phyloP scores from a whole-genome alignment of 2,329 filamentous ascomycete genomes.

The Thielaviopsis euricoi region DNA sequence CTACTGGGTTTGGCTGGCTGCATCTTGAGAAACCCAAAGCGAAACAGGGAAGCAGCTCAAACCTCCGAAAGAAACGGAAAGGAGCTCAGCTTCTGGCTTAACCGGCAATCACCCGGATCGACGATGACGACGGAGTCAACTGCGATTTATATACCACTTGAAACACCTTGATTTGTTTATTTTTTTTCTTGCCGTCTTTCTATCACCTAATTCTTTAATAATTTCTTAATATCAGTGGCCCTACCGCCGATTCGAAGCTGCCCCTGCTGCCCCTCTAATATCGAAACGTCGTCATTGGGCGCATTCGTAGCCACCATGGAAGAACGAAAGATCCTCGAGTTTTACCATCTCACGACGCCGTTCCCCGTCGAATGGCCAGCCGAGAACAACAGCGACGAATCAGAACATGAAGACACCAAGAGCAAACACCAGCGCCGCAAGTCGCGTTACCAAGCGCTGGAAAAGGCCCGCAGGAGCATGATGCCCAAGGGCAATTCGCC shows the following conservation, averaged over 20 bases:
- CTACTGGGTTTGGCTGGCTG: neutral
- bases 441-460: slow-evolving; percentile 72
- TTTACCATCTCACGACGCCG: slow-evolving; percentile 69
- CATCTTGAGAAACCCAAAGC: neutral
- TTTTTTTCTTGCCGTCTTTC: neutral
- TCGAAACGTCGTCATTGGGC: neutral
- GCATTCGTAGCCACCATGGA: slow-evolving; percentile 29
- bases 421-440: slow-evolving; percentile 41
- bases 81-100: neutral
- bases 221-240: no score
- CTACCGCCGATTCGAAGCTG: neutral
- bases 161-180: slow-evolving; percentile 1
- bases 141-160: neutral
- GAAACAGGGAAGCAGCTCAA: neutral
- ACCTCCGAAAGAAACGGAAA: neutral
- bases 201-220: neutral
- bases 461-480: slow-evolving; percentile 52
- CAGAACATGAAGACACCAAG: slow-evolving; percentile 38
- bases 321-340: slow-evolving; percentile 64
- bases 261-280: neutral
- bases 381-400: slow-evolving; percentile 56
- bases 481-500: slow-evolving; percentile 24
- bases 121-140: neutral
- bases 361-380: slow-evolving; percentile 76
- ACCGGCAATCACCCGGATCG: slow-evolving; percentile 2